phyloP scores from a whole-genome alignment of 23 red algal genomes.

The Gracilaria domingensis region DNA sequence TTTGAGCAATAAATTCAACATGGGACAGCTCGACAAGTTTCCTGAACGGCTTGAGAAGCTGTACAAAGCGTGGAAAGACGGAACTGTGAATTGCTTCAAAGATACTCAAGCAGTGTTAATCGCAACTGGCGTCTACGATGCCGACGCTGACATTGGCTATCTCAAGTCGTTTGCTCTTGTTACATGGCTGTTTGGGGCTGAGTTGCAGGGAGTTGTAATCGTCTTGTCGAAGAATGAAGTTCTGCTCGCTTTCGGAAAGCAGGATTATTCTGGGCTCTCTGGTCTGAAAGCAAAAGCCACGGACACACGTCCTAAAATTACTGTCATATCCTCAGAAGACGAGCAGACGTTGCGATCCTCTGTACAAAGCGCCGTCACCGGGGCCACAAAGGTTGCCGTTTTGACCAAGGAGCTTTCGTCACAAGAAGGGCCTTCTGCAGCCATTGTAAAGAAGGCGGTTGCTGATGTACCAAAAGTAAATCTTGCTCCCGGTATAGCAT shows the following conservation, averaged over 20 bases:
- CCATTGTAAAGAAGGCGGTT: slow-evolving; percentile 22
- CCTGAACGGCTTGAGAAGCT: slow-evolving; percentile 29
- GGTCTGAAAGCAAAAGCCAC: slow-evolving; percentile 22
- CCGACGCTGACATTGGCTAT: slow-evolving; percentile 86
- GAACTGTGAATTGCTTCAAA: slow-evolving; percentile 27
- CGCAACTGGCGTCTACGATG: slow-evolving; percentile 60
- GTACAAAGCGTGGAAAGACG: slow-evolving; percentile 38
- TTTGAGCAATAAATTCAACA: not conserved
- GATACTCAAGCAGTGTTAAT: slow-evolving; percentile 51
- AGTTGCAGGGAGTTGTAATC: slow-evolving; percentile 74
- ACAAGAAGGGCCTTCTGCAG: slow-evolving; percentile 25
- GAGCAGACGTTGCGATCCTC: slow-evolving; percentile 25
- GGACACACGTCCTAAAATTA: slow-evolving; percentile 39
- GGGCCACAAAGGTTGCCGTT: slow-evolving; percentile 15
- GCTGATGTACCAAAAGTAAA: slow-evolving; percentile 26
- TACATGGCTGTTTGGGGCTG: slow-evolving; percentile 85
- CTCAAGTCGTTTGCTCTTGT: slow-evolving; percentile 86
- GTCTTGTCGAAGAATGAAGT: slow-evolving; percentile 28
- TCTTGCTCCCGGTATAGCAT: slow-evolving; percentile 67
- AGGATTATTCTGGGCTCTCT: slow-evolving; percentile 38
- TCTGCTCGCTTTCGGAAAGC: slow-evolving; percentile 36
- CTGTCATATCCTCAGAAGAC: slow-evolving; percentile 33
- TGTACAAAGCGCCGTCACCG: slow-evolving; percentile 20
- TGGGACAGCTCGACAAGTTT: slow-evolving; percentile 55
- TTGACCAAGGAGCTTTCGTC: slow-evolving; percentile 38